Conservation (phyloP, 257 asterid genomes). For the Schizonepeta tenuifolia region DNA sequence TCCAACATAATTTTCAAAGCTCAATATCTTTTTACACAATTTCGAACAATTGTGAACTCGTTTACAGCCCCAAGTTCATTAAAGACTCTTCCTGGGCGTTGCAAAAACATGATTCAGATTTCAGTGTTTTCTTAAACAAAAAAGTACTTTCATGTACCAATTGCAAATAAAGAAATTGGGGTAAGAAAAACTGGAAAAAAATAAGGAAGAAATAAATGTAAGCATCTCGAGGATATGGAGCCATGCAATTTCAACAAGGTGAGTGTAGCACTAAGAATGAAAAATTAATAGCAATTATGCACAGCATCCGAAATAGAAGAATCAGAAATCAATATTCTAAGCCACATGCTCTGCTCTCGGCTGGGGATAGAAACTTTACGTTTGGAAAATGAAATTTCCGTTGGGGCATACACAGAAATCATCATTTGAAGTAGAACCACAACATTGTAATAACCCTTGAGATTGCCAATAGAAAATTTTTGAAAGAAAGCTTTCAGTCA, state of each 20-base stretch:
- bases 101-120: neutral
- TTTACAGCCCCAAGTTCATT: neutral
- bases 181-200: too few species aligned
- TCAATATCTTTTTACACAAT: neutral
- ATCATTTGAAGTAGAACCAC: neutral
- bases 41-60: neutral
- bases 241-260: conserved; percentile 7
- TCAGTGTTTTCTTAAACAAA: too few species aligned
- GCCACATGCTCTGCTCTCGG: neutral
- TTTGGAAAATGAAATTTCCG: neutral
- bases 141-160: too few species aligned
- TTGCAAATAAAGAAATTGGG: too few species aligned
- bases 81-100: neutral
- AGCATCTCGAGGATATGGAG: neutral
- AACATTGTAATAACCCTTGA: neutral
- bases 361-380: neutral
- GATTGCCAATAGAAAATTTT: neutral
- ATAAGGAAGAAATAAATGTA: too few species aligned
- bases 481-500: neutral
- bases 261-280: neutral
- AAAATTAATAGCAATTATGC: neutral
- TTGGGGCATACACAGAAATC: neutral
- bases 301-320: neutral
- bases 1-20: neutral
- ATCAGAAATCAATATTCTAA: neutral